phyloP scores from a whole-genome alignment of 257 asterid genomes.

The Solanum tarijense region DNA sequence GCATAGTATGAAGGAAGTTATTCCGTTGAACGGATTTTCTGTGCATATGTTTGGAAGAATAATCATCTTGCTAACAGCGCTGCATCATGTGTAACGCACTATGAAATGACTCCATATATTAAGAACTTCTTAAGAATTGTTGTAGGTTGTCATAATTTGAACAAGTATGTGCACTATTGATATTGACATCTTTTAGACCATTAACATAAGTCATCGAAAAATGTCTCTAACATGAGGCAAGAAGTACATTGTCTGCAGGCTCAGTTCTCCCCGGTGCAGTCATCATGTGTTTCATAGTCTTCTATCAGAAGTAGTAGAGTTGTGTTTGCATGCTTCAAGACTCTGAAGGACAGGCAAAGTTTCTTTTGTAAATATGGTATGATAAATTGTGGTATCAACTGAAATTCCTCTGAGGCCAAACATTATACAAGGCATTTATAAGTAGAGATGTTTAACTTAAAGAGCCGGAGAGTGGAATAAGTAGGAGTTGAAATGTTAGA shows the following conservation, averaged over 20 bases:
- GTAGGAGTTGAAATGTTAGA: neutral
- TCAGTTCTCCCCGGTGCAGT: conserved; percentile 11
- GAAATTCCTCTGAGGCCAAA: neutral
- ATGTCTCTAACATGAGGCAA: neutral
- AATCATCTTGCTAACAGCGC: neutral
- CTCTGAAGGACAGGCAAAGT: conserved; percentile 4
- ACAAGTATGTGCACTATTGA: neutral
- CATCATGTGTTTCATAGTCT: conserved; percentile 6
- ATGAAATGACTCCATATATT: neutral
- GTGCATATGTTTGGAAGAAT: neutral
- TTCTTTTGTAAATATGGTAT: neutral
- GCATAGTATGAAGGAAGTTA: neutral
- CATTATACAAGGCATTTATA: neutral
- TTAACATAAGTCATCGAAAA: neutral
- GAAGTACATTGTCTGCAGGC: conserved; percentile 12
- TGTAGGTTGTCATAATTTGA: neutral
- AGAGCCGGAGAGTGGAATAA: neutral
- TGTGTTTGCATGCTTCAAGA: conserved; percentile 16
- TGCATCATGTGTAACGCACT: neutral
- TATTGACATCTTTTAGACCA: neutral
- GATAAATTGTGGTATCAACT: neutral
- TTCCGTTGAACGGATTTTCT: neutral
- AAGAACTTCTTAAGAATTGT: neutral
- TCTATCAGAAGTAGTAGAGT: conserved; percentile 7
- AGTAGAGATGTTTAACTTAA: neutral